phyloP scores from a whole-genome alignment of 495 filamentous ascomycete genomes.

The Annulohypoxylon moriforme region DNA sequence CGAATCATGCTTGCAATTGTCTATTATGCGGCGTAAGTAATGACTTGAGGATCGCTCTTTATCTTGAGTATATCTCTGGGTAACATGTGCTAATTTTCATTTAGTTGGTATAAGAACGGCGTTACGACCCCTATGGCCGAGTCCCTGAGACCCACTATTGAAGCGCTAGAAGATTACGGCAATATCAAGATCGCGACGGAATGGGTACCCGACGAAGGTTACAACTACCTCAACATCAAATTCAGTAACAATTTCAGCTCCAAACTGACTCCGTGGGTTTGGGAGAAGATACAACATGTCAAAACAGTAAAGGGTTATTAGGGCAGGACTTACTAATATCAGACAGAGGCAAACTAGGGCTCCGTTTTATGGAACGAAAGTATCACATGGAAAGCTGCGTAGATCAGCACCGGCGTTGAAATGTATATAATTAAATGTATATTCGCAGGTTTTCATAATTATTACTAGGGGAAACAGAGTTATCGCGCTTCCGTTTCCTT shows the following conservation, averaged over 20 bases:
- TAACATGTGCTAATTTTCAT: neutral
- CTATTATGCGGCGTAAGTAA: slow-evolving; percentile 3
- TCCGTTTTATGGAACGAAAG: no score
- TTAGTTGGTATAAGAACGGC: slow-evolving; percentile 5
- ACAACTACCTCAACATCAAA: slow-evolving; percentile 2
- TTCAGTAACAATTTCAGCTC: slow-evolving; percentile 7
- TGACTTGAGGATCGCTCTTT: neutral
- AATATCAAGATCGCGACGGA: neutral
- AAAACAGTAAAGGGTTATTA: slow-evolving; percentile 1
- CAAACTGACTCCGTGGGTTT: neutral
- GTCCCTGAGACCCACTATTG: neutral
- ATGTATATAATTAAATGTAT: no score
- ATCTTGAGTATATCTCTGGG: neutral
- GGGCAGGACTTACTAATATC: neutral
- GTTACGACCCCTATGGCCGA: neutral
- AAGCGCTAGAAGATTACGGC: slow-evolving; percentile 1
- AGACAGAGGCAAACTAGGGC: neutral
- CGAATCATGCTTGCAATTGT: slow-evolving; percentile 12
- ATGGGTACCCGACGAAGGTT: slow-evolving; percentile 2
- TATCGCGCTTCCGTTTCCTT: no score
- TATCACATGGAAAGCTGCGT: no score
- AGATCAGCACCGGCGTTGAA: no score
- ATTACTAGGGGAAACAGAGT: no score
- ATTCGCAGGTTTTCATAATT: no score
- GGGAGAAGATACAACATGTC: slow-evolving; percentile 2